Conservation (phyloP, 2,329 filamentous ascomycete genomes). For the Arachnopeziza araneosa region DNA sequence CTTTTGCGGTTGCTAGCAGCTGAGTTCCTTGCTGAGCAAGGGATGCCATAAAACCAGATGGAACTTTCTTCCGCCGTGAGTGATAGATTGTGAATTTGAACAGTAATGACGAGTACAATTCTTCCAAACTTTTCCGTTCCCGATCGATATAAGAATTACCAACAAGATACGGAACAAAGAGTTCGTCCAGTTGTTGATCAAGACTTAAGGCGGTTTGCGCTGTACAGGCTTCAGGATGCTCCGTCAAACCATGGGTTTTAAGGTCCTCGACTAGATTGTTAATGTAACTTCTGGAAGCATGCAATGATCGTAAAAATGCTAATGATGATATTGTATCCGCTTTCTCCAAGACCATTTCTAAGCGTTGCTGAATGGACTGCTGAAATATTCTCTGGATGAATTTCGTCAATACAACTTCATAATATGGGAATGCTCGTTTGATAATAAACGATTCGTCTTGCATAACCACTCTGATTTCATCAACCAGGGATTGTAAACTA, state of each 20-base stretch:
- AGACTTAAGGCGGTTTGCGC: constrained; percentile 74
- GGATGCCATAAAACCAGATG: constrained; percentile 88
- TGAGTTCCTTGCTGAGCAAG: constrained; percentile 87
- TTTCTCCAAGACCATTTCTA: constrained; percentile 95
- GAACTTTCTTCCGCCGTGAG: constrained; percentile 77
- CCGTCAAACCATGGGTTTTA: constrained; percentile 89
- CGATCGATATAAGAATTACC: constrained; percentile 66
- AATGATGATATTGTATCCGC: constrained; percentile 86
- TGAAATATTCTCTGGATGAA: constrained; percentile 97
- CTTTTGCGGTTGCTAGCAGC: constrained; percentile 78
- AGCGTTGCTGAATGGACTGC: constrained; percentile 91
- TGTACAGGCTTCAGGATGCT: constrained; percentile 87
- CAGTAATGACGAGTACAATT: constrained; percentile 81
- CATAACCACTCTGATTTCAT: constrained; percentile 92
- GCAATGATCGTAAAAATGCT: constrained; percentile 83
- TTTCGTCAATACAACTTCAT: constrained; percentile 86
- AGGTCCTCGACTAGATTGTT: constrained; percentile 83
- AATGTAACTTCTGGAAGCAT: constrained; percentile 87
- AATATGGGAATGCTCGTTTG: constrained; percentile 91
- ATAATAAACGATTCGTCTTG: constrained; percentile 98
- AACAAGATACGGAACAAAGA: constrained; percentile 67
- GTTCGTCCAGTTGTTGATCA: constrained; percentile 69
- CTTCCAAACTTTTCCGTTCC: constrained; percentile 65
- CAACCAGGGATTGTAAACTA: constrained; percentile 83
- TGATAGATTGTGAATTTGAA: constrained; percentile 99